Evolutionary conservation across 2,329 filamentous ascomycete species (phyloP).

Genomic region (Diplodia seriata): DNA sequence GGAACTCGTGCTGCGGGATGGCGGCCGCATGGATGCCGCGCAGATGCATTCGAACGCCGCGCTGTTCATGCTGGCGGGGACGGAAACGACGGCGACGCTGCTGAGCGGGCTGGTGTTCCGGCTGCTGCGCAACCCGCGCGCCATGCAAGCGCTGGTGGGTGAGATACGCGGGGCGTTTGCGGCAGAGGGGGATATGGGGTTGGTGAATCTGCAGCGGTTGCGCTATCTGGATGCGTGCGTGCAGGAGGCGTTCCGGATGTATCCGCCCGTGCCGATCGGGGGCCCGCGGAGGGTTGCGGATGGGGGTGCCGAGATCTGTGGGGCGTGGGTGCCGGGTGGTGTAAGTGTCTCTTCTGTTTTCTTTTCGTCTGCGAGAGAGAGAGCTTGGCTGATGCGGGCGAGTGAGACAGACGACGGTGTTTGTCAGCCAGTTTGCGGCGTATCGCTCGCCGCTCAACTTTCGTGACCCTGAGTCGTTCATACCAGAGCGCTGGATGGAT

Average conservation of each 20-base stretch:
- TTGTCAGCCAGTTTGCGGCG: constrained; percentile 35
- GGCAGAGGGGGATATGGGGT: background rate
- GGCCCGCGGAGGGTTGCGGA: constrained; percentile 41
- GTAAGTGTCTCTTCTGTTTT: constrained; percentile 27
- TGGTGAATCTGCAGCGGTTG: background rate
- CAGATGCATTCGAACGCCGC: constrained; percentile 35
- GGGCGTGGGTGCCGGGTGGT: constrained; percentile 37
- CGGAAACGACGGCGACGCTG: constrained; percentile 51
- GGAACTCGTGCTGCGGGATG: constrained; percentile 45
- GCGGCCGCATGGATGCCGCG: background rate
- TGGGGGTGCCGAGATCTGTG: constrained; percentile 38
- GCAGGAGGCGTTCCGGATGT: constrained; percentile 53
- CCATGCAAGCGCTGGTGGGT: background rate
- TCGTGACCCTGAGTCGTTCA: constrained; percentile 39
- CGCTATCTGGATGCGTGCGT: constrained; percentile 38
- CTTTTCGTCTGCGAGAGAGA: background rate
- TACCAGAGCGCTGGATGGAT: constrained; percentile 46
- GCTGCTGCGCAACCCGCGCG: constrained; percentile 35
- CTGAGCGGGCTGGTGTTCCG: constrained; percentile 45
- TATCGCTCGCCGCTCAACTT: constrained; percentile 40
- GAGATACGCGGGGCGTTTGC: background rate
- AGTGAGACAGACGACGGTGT: background rate
- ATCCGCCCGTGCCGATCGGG: constrained; percentile 51
- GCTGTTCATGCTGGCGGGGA: constrained; percentile 46
- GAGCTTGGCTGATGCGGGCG: background rate